Base-by-base conservation (phyloP, 495 filamentous ascomycete species). In the Terfezia claveryi region DNA sequence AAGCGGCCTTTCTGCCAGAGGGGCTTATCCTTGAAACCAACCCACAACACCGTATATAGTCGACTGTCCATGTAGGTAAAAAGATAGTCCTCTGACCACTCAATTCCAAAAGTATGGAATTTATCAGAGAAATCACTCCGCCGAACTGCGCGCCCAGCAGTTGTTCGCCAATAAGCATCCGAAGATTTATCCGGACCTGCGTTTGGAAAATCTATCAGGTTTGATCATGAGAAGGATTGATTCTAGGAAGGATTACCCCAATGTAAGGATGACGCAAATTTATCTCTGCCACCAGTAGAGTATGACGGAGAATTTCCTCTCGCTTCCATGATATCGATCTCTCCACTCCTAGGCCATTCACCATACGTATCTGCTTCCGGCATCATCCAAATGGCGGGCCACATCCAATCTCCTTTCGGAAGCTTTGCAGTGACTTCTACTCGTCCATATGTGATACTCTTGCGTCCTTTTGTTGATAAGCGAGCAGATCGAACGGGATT, bases 321-420 rank as follows among this genome's bases (percentile, higher is more conserved):
- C 52, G 74, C 75, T 68, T 92, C 85, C 52, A 73, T 68, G 56
- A 92, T 81, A 67, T 91, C 85, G 56, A 92, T 91, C 66, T 92
- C 85, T 14, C 85, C 85, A 38, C 82, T 86, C 36, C 66, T 66
- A 0, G 85, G 85, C 85, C 85, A 92, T 10, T 73, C 60, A 2
- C 85, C 85, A 65, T 88, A 92, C 6, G 71, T 78, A 37, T 75
- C 68, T 37, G 81, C 69, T 36, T 78, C 76, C 8, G 85, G 85
- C 74, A 92, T 73, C 84, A 92, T 85, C 83, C 85, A 91, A 60
- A 92, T 89, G 41, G 84, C 85, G 17, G 85, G 85, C 85, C 85
- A 92, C 23, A 92, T 72, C 85, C 85, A 92, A 64, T 88, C 83
- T 37, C 85, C 85, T 8, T 68, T 67, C 1, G 85, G 83, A 16